A percentile compares a stretch with the other conserved stretches of the same genome.
Conservation (phyloP, 148 eudicot species). For the Cornus florida region DNA sequence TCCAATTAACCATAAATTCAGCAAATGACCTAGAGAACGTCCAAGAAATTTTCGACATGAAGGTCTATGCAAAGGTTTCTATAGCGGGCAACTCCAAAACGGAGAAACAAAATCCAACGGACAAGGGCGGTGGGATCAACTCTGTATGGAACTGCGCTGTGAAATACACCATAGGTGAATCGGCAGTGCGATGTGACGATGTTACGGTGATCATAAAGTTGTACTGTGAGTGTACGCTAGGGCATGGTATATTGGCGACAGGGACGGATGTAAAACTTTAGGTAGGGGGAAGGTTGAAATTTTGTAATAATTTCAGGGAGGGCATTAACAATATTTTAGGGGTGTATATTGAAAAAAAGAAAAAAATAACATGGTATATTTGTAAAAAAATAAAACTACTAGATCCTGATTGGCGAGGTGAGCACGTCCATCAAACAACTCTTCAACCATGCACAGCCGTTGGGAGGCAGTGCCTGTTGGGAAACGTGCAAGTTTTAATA, state of each 20-base stretch:
- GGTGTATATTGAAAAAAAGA: too few relatives aligned
- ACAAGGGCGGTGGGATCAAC: conserved; percentile 5
- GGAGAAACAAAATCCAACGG: conserved; percentile 5
- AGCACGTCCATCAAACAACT: conserved; percentile 16
- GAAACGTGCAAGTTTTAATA: too few relatives aligned
- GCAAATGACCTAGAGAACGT: conserved; percentile 18
- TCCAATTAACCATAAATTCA: conserved; percentile 13
- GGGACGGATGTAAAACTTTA: too few relatives aligned
- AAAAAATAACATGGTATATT: too few relatives aligned
- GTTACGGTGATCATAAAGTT: conserved; percentile 17
- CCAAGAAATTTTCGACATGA: neutral
- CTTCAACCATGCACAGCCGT: neutral
- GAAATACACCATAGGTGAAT: conserved; percentile 10
- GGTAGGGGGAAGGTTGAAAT: too few relatives aligned
- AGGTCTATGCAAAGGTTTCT: neutral
- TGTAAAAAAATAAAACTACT: too few relatives aligned
- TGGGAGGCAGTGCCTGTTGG: neutral
- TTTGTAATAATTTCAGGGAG: too few relatives aligned
- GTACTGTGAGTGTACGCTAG: conserved; percentile 19
- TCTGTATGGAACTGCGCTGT: conserved; percentile 15
- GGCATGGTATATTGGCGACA: conserved; percentile 9
- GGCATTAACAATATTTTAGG: too few relatives aligned
- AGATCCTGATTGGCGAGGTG: conserved; percentile 8
- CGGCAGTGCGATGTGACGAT: neutral
- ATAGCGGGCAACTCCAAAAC: neutral